A percentile compares a stretch with the other conserved stretches of the same genome.
These are phyloP conservation scores for Simplicillium sp. DNA, from an alignment of 2,329 filamentous ascomycete species.

Conservation along the genomic window DNA sequence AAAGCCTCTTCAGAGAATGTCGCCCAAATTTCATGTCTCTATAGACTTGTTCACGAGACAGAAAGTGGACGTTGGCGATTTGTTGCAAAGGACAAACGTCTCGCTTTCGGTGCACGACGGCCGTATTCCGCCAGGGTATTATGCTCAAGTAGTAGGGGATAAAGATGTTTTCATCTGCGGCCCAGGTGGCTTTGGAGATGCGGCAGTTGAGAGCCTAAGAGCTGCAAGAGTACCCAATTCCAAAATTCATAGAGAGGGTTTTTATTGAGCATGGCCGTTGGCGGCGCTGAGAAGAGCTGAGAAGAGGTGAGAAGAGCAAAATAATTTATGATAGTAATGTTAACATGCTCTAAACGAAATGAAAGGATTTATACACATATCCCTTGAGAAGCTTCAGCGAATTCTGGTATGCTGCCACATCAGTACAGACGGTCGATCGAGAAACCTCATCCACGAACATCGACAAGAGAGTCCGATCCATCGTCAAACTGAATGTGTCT, in stretches of 20 bases:
- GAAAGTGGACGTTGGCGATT: neutral
- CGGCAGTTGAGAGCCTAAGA: neutral
- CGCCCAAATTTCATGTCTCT: neutral
- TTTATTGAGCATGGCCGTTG: neutral
- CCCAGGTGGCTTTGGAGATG: slow-evolving; percentile 1
- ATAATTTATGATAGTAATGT: neutral
- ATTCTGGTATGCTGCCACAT: neutral
- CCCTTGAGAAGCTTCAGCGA: neutral
- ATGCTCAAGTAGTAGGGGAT: neutral
- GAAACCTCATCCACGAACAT: neutral
- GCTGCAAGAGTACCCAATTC: neutral
- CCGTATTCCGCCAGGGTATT: neutral
- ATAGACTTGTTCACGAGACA: slow-evolving; percentile 1
- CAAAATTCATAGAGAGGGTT: slow-evolving; percentile 1
- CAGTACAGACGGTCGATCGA: neutral
- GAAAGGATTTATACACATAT: neutral
- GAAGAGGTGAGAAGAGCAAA: neutral
- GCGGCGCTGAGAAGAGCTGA: neutral
- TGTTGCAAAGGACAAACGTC: neutral
- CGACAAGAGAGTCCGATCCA: neutral
- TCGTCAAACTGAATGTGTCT: neutral
- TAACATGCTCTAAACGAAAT: too few relatives aligned
- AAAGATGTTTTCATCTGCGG: slow-evolving; percentile 1
- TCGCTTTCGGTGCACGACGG: neutral
- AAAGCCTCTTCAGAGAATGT: neutral